Evolutionary conservation across 257 asterid genomes (phyloP).

Genomic region (Gentiana dahurica): DNA sequence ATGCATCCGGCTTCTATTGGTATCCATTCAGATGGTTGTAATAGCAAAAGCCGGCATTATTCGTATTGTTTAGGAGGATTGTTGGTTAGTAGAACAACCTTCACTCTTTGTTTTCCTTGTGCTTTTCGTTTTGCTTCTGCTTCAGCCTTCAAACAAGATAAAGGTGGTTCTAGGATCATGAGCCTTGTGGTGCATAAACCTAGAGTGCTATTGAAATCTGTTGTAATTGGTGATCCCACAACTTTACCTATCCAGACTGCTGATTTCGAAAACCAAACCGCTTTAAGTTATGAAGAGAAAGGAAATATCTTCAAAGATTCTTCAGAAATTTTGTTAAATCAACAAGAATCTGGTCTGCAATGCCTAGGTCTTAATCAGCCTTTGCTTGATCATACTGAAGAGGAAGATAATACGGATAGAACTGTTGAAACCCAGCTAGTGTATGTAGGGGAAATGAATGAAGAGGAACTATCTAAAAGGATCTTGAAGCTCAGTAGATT

Average conservation of each 20-base stretch:
- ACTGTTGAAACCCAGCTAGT: conserved; percentile 26
- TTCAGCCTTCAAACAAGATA: conserved; percentile 14
- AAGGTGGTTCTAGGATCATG: conserved; percentile 7
- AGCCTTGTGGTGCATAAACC: conserved; percentile 13
- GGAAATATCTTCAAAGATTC: conserved; percentile 23
- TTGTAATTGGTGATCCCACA: conserved; percentile 2
- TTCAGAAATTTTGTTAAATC: conserved; percentile 22
- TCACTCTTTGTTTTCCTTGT: conserved; percentile 14
- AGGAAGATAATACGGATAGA: background rate
- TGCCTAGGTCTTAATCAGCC: conserved; percentile 1
- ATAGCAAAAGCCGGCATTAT: background rate
- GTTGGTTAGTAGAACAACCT: conserved; percentile 8
- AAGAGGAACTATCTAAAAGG: conserved; percentile 55
- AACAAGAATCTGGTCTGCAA: conserved; percentile 11
- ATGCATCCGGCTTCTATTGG: conserved; percentile 6
- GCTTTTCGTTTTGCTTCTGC: conserved; percentile 16
- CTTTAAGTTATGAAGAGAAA: conserved; percentile 10
- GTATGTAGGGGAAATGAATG: conserved; percentile 72
- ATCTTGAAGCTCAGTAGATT: conserved; percentile 68
- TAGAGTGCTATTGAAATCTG: conserved; percentile 4
- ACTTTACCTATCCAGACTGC: conserved; percentile 18
- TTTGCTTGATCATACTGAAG: conserved; percentile 7
- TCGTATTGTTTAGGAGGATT: background rate
- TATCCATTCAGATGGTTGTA: conserved; percentile 2
- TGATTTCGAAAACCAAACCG: conserved; percentile 17